Evolutionary conservation across 371 early-diverging fungal genomes (phyloP).

Genomic region (Zopfochytrium polystomum): DNA sequence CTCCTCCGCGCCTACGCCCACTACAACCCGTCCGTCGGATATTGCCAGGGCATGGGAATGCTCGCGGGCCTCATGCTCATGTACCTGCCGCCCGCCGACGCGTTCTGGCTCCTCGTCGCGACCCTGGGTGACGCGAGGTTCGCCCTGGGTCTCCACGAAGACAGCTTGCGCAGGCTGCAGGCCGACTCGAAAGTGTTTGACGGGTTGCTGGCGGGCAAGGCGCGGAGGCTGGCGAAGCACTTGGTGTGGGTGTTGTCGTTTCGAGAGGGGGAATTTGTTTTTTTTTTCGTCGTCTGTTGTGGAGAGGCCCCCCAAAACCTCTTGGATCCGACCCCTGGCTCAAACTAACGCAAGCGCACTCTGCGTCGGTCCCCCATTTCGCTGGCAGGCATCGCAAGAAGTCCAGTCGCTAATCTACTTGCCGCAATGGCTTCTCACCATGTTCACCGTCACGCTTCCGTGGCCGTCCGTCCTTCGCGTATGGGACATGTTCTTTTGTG

Average conservation of each 20-base stretch:
- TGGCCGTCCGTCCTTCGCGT: conserved; percentile 88
- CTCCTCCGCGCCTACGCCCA: conserved; percentile 86
- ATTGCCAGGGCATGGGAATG: conserved; percentile 96
- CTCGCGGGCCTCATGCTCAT: conserved; percentile 88
- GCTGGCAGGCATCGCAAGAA: conserved; percentile 58
- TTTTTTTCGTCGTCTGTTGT: neutral
- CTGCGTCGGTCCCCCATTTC: neutral
- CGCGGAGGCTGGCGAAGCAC: too few species aligned
- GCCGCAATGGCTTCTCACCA: conserved; percentile 91
- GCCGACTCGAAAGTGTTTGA: conserved; percentile 86
- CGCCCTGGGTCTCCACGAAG: conserved; percentile 77
- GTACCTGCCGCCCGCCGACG: conserved; percentile 81
- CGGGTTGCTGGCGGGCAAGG: conserved; percentile 64
- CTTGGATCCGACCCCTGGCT: too few species aligned
- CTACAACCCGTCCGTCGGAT: conserved; percentile 84
- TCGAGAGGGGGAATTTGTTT: neutral
- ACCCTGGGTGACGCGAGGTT: conserved; percentile 70
- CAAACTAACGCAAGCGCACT: neutral
- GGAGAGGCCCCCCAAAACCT: too few species aligned
- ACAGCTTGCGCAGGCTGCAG: conserved; percentile 69
- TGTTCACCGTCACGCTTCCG: conserved; percentile 84
- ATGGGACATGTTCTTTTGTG: conserved; percentile 90
- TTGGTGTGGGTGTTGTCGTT: conserved; percentile 46
- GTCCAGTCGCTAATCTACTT: conserved; percentile 84
- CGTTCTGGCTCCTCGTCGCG: conserved; percentile 85